Evolutionary conservation across 305 asterid species (phyloP).

Genomic region (Petunia hybrid): DNA sequence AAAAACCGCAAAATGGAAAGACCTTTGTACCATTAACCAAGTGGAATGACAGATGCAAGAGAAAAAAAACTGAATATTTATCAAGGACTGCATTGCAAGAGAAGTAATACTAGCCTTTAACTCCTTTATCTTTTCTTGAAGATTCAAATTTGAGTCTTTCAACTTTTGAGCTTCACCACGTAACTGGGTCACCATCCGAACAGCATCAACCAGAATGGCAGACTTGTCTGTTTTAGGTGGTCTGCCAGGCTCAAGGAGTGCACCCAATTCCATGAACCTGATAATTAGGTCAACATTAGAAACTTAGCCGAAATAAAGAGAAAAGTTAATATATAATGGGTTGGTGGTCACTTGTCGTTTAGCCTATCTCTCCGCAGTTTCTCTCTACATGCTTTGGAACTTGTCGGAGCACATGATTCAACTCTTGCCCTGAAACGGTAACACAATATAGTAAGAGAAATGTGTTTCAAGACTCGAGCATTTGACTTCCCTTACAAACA

Average conservation of each 20-base stretch:
- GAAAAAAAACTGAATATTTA: background rate
- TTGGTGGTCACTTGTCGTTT: slow-evolving; percentile 74
- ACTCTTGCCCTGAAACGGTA: slow-evolving; percentile 62
- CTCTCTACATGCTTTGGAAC: slow-evolving; percentile 96
- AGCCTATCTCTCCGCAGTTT: slow-evolving; percentile 88
- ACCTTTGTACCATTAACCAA: background rate
- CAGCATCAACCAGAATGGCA: slow-evolving; percentile 86
- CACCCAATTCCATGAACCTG: slow-evolving; percentile 86
- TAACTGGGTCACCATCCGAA: slow-evolving; percentile 85
- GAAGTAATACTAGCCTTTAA: slow-evolving; percentile 66
- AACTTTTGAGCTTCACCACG: slow-evolving; percentile 83
- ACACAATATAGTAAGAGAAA: slow-evolving; percentile 35
- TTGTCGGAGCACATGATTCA: slow-evolving; percentile 71
- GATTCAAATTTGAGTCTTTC: slow-evolving; percentile 76
- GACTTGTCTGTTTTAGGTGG: slow-evolving; percentile 93
- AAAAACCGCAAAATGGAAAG: background rate
- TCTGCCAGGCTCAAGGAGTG: slow-evolving; percentile 93
- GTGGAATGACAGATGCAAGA: background rate
- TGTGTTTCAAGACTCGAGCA: slow-evolving; percentile 16
- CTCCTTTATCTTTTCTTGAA: slow-evolving; percentile 90
- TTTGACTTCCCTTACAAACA: slow-evolving; percentile 22
- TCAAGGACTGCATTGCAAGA: background rate
- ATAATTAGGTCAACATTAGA: slow-evolving; percentile 26
- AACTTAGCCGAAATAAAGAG: slow-evolving; percentile 28
- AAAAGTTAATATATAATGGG: slow-evolving; percentile 31